Evolutionary conservation across 1,139 yeast species (phyloP).

Genomic region (Candida smagusa): DNA sequence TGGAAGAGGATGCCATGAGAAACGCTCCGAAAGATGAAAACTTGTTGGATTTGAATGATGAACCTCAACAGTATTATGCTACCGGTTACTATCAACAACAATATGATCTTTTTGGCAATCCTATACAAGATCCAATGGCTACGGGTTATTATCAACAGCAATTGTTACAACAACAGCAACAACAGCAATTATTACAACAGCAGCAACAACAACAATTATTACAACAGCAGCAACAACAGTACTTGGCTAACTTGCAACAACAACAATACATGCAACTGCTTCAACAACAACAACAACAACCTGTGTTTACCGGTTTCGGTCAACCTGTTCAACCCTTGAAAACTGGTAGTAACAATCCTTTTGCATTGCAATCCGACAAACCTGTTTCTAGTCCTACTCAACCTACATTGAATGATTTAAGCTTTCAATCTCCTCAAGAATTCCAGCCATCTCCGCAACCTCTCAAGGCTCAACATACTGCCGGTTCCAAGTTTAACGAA

Average conservation of each 20-base stretch:
- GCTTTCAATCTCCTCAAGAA: conserved; percentile 25
- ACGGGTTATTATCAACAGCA: conserved; percentile 6
- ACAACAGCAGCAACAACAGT: conserved; percentile 4
- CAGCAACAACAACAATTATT: conserved; percentile 34
- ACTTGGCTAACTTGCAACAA: conserved; percentile 20
- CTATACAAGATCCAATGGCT: conserved; percentile 9
- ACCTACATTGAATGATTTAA: conserved; percentile 18
- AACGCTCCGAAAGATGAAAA: conserved; percentile 49
- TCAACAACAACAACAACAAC: conserved; percentile 26
- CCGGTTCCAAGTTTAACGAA: conserved; percentile 45
- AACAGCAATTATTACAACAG: conserved; percentile 25
- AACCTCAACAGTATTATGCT: conserved; percentile 26
- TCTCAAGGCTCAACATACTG: conserved; percentile 29
- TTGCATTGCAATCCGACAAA: conserved; percentile 50
- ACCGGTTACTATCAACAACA: conserved; percentile 43
- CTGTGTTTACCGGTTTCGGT: conserved; percentile 7
- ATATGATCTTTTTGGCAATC: conserved; percentile 11
- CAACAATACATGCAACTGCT: conserved; percentile 29
- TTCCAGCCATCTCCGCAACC: conserved; percentile 22
- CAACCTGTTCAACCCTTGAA: conserved; percentile 49
- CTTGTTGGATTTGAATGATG: conserved; percentile 54
- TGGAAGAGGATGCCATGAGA: conserved; percentile 85
- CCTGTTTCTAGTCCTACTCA: conserved; percentile 15
- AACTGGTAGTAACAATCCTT: conserved; percentile 90
- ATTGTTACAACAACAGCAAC: conserved; percentile 18